Evolutionary conservation across 1,139 yeast genomes (phyloP).

Genomic region (Candida sp.): DNA sequence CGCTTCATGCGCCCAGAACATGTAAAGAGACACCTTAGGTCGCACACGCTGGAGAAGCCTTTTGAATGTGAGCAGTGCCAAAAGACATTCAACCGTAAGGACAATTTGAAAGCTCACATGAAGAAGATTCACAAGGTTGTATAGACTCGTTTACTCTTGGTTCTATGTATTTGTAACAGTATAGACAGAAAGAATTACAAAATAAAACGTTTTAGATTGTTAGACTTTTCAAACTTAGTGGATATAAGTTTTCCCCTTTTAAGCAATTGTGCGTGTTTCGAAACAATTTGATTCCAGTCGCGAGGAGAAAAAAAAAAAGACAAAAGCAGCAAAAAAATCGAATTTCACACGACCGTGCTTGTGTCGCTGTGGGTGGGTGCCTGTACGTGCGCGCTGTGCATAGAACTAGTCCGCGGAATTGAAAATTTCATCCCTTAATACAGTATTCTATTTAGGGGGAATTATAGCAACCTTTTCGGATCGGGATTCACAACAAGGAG

Average conservation of each 20-base stretch:
- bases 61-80: constrained; percentile 81
- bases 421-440: constrained; percentile 1
- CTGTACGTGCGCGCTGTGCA: too few species aligned
- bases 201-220: neutral
- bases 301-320: neutral
- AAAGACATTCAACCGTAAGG: constrained; percentile 76
- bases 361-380: too few species aligned
- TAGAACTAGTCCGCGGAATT: neutral
- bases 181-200: neutral
- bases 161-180: neutral
- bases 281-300: neutral
- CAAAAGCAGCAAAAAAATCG: neutral
- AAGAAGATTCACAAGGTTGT: constrained; percentile 57
- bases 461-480: too few species aligned
- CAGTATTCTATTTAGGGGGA: too few species aligned
- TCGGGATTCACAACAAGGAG: neutral
- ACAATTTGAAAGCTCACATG: constrained; percentile 69
- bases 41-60: constrained; percentile 90
- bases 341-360: neutral
- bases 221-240: neutral
- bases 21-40: constrained; percentile 86
- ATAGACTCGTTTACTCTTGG: neutral
- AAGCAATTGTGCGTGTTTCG: neutral
- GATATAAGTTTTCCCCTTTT: neutral
- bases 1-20: constrained; percentile 91